Evolutionary conservation across 441 rosid species (phyloP), one percentile per base, ranked within the genome.

Genomic region (Omphalea diandra): DNA sequence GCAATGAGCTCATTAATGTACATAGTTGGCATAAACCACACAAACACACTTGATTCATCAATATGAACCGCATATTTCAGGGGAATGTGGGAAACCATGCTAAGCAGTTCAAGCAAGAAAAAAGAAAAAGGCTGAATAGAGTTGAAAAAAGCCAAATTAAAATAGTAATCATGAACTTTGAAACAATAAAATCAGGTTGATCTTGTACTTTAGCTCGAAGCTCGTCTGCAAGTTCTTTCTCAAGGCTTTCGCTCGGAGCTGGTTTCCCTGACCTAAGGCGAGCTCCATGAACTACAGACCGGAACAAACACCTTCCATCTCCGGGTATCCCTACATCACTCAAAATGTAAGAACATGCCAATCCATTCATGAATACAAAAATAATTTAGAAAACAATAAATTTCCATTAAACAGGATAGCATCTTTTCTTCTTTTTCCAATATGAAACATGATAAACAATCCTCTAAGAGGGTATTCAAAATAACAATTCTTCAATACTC

Each of bases 301-400:
- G 85, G 65, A 89, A 89, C 82, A 89, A 77, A 73, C 95, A 89
- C 71, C 95, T 87, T 36, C 92, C 91, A 67, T 87, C 95, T 63
- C 95, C 91, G 1, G 87, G 81, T 60, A 89, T 80, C 61, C 88
- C 95, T 86, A 72, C 32, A 57, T 69, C 62, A 26, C 49, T 24
- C 53, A 61, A 69, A n/a, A 55, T 20, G 62, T 50, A 18, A 31
- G 12, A 47, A 17, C 44, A 54, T 60, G 32, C 44, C 29, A 50
- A 61, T 67, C 65, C 47, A 67, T 17, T 68, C 38, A 27, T 27
- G 18, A 50, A 26, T n/a, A 10, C 24, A 24, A 49, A 20, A 17
- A 70, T 5, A 54, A 11, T 14, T 15, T 2, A 54, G 5, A 60
- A 22, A 55, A 31, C 1, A 15, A 26, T 14, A 9, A 27, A 46